Base-by-base conservation (phyloP, 192 early-diverging fungal species). In the Blastocladiella britannica region DNA sequence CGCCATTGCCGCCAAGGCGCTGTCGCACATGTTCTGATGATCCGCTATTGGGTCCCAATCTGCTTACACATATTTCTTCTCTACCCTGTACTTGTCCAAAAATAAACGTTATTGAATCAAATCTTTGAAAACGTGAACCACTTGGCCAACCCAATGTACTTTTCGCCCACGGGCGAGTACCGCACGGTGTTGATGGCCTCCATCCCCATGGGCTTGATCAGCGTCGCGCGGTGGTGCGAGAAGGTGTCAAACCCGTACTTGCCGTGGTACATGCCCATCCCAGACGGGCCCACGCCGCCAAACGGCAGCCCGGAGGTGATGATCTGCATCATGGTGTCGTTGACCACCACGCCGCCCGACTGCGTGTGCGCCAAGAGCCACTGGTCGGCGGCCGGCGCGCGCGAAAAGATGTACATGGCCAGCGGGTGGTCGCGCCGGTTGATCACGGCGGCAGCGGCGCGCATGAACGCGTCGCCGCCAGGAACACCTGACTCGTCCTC, bases 201-300 rank as follows among this genome's bases (percentile, higher is more conserved):
- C 24, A 69, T 64, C 58, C 62, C 58, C 53, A 67, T 23, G 0
- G 69, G 63, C 51, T 62, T 62, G 37, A 55, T 63, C 56, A 87
- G 53, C 25, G 81, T 76, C 24, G 78, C 56, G 1, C 87, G 74
- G 26, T 78, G 71, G 63, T 91, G 87, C 23, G 88, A 82, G 65
- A 91, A 92, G 5, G 76, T 73, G 24, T 83, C 70, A 65, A 92
- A 88, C 3, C 85, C 82, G 59, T 69, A 60, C 37, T 75, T 64
- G 54, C 89, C 90, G 30, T 87, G 87, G 66, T 93, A 94, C 31
- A 60, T 70, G 54, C 93, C 93, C 28, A 87, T 76, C 1, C 93
- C 93, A 7, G 88, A 91, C 0, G 67, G 62, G 0, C 91, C 91
- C 0, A 85, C 76, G 51, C 91, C 93, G 52, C 89, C 89, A 65